Evolutionary conservation across 352 stramenopile species (phyloP).

Genomic region (Phytophthora citricola): DNA sequence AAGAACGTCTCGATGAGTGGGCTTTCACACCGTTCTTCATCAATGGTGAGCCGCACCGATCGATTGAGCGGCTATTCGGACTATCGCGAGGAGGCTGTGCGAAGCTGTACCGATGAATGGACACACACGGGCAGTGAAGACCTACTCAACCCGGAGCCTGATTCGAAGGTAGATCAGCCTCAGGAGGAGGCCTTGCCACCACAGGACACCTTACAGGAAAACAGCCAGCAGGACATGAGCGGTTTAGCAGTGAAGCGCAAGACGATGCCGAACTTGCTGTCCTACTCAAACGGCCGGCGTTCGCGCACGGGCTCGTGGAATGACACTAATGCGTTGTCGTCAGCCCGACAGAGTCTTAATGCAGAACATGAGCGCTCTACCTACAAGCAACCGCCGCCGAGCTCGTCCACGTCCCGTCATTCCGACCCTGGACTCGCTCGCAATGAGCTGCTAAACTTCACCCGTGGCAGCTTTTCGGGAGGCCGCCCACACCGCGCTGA

Average conservation of each 20-base stretch:
- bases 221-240: slow-evolving; percentile 37
- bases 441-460: slow-evolving; percentile 78
- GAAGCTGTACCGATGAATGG: slow-evolving; percentile 41
- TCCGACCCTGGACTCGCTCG: slow-evolving; percentile 72
- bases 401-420: slow-evolving; percentile 52
- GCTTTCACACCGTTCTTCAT: slow-evolving; percentile 26
- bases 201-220: slow-evolving; percentile 8
- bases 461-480: slow-evolving; percentile 53
- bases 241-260: slow-evolving; percentile 48
- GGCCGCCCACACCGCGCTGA: slow-evolving; percentile 48
- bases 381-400: slow-evolving; percentile 44
- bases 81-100: slow-evolving; percentile 40
- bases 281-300: slow-evolving; percentile 52
- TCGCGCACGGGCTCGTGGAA: slow-evolving; percentile 65
- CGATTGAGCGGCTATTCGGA: slow-evolving; percentile 44
- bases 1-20: slow-evolving; percentile 32
- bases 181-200: slow-evolving; percentile 15
- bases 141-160: slow-evolving; percentile 16
- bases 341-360: slow-evolving; percentile 44
- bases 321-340: slow-evolving; percentile 32
- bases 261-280: slow-evolving; percentile 60
- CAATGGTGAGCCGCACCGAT: slow-evolving; percentile 43
- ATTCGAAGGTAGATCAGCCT: slow-evolving; percentile 44
- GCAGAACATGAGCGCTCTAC: slow-evolving; percentile 58
- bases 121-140: slow-evolving; percentile 23